Evolutionary conservation across 352 stramenopile species (phyloP).

Genomic region (Phytophthora fragariaefolia): DNA sequence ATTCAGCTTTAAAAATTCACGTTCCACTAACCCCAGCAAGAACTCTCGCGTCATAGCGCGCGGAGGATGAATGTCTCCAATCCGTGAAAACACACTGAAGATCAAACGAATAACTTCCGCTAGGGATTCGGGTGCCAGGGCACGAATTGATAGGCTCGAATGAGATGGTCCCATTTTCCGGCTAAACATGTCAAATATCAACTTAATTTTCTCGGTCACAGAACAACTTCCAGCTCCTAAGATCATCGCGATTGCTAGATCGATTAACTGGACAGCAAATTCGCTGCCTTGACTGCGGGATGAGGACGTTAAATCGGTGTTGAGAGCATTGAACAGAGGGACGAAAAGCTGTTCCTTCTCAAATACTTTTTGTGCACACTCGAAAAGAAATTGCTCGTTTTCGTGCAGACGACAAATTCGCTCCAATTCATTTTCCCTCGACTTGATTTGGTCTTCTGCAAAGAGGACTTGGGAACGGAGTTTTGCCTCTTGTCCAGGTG

Average conservation of each 20-base stretch:
- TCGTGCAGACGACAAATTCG: slow-evolving; percentile 56
- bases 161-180: slow-evolving; percentile 14
- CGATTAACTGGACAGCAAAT: slow-evolving; percentile 45
- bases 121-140: slow-evolving; percentile 54
- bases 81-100: slow-evolving; percentile 53
- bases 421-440: slow-evolving; percentile 66
- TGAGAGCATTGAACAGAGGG: slow-evolving; percentile 60
- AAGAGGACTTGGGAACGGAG: slow-evolving; percentile 74
- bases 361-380: slow-evolving; percentile 61
- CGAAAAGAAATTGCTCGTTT: slow-evolving; percentile 77
- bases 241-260: slow-evolving; percentile 58
- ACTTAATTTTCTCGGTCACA: slow-evolving; percentile 70
- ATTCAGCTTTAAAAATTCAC: slow-evolving; percentile 72
- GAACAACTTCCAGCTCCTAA: slow-evolving; percentile 53
- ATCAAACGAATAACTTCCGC: slow-evolving; percentile 61
- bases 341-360: slow-evolving; percentile 73
- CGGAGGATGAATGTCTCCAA: slow-evolving; percentile 63
- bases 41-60: slow-evolving; percentile 46
- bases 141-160: slow-evolving; percentile 25
- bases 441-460: slow-evolving; percentile 75
- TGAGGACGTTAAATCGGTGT: slow-evolving; percentile 2
- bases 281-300: neutral
- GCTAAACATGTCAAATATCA: slow-evolving; percentile 80
- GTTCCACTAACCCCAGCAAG: slow-evolving; percentile 52
- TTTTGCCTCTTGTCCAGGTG: slow-evolving; percentile 57